phyloP scores from a whole-genome alignment of 495 filamentous ascomycete species.

The Chaetomium tenue region DNA sequence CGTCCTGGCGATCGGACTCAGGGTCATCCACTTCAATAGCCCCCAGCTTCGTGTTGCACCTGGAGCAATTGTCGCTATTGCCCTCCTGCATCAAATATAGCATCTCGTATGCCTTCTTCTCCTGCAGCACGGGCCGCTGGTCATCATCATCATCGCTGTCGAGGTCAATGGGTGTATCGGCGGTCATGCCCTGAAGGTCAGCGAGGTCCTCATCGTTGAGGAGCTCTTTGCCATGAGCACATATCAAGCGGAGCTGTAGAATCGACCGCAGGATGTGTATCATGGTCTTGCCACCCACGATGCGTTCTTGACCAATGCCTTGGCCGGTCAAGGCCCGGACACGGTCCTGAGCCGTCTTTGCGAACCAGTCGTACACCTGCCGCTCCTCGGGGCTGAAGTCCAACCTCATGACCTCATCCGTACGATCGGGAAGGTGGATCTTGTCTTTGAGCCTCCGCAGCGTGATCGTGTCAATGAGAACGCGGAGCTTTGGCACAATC shows the following conservation, averaged over 20 bases:
- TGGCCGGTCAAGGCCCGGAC: constrained; percentile 51
- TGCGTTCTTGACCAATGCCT: constrained; percentile 50
- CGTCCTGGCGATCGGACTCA: constrained; percentile 57
- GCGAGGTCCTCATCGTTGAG: constrained; percentile 78
- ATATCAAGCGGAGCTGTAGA: constrained; percentile 83
- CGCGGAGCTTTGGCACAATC: constrained; percentile 76
- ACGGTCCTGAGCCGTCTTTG: constrained; percentile 51
- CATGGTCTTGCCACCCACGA: constrained; percentile 77
- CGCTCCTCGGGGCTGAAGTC: constrained; percentile 53
- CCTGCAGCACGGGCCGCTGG: constrained; percentile 49
- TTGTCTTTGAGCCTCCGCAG: constrained; percentile 89
- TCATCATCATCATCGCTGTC: constrained; percentile 70
- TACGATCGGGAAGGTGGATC: constrained; percentile 73
- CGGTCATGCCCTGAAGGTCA: constrained; percentile 71
- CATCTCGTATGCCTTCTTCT: constrained; percentile 76
- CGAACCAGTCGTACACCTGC: constrained; percentile 56
- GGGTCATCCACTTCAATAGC: constrained; percentile 50
- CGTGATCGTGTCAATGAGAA: constrained; percentile 91
- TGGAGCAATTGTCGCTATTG: constrained; percentile 64
- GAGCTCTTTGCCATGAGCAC: constrained; percentile 86
- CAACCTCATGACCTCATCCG: constrained; percentile 67
- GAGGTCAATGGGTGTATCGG: constrained; percentile 79
- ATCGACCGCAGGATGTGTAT: constrained; percentile 89
- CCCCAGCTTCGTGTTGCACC: constrained; percentile 64
- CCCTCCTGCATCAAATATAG: constrained; percentile 77